Conservation (phyloP, 495 filamentous ascomycete genomes). For the Lasiosphaeris hirsuta region DNA sequence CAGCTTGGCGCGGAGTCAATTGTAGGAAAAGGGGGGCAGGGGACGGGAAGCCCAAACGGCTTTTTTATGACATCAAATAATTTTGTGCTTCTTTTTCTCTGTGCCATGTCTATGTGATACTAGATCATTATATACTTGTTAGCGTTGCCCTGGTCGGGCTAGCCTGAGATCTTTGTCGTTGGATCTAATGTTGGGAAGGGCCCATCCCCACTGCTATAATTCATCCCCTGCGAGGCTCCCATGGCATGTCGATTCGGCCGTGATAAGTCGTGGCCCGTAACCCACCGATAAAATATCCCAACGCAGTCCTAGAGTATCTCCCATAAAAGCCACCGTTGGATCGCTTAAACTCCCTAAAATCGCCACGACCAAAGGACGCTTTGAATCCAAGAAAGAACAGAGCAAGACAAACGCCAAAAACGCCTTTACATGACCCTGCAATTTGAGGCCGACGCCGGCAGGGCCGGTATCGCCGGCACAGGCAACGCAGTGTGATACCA, state of each 20-base stretch:
- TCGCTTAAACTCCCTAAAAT: not conserved
- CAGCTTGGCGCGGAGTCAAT: slow-evolving; percentile 17
- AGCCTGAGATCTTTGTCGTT: too few relatives aligned
- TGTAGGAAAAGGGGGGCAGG: not conserved
- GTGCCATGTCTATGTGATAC: slow-evolving; percentile 14
- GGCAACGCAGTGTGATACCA: slow-evolving; percentile 42
- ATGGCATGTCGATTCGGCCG: too few relatives aligned
- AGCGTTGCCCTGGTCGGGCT: too few relatives aligned
- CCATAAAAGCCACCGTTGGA: too few relatives aligned
- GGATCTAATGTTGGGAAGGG: too few relatives aligned
- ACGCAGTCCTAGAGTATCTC: too few relatives aligned
- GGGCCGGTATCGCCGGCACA: slow-evolving; percentile 22
- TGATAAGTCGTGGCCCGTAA: too few relatives aligned
- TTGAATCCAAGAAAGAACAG: slow-evolving; percentile 3
- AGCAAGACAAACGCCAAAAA: slow-evolving; percentile 11
- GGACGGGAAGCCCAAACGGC: not conserved
- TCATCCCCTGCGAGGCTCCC: not conserved
- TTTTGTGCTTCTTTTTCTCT: too few relatives aligned
- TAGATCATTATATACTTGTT: slow-evolving; percentile 8
- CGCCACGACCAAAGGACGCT: not conserved
- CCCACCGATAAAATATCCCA: too few relatives aligned
- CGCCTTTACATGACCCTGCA: slow-evolving; percentile 41
- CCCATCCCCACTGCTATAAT: not conserved
- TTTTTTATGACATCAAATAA: slow-evolving; percentile 3
- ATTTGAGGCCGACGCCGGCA: slow-evolving; percentile 16